A percentile compares a stretch with the other conserved stretches of the same genome.
These are phyloP conservation scores for Phanerochaete sordida DNA, from an alignment of 768 basidiomycete genomes.

Conservation along the genomic window DNA sequence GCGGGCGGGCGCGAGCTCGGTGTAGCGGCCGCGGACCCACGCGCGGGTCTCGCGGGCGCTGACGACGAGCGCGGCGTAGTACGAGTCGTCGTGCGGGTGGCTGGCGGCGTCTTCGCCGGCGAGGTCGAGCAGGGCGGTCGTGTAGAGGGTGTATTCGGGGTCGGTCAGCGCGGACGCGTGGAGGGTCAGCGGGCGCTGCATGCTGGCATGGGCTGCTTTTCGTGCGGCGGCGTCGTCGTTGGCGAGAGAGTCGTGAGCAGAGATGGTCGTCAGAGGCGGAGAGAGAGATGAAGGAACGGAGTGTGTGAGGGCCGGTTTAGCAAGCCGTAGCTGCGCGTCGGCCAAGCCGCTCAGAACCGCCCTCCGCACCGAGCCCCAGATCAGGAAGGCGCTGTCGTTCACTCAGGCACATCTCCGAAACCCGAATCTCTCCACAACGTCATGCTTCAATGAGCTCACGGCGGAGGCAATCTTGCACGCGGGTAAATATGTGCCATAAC, in stretches of 20 bases:
- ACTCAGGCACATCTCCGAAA: not conserved
- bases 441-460: too few relatives aligned
- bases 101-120: conserved; percentile 20
- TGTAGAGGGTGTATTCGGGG: conserved; percentile 67
- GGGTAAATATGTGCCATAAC: too few relatives aligned
- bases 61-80: conserved; percentile 51
- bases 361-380: not conserved
- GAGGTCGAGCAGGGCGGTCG: conserved; percentile 47
- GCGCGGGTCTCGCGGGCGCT: conserved; percentile 67
- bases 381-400: not conserved
- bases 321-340: not conserved
- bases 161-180: conserved; percentile 78
- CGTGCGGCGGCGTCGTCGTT: not conserved
- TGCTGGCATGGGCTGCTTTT: not conserved
- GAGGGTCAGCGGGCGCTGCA: conserved; percentile 56
- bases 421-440: too few relatives aligned
- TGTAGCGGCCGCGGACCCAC: conserved; percentile 72
- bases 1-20: conserved; percentile 42
- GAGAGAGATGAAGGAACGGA: not conserved
- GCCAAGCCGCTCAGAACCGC: not conserved
- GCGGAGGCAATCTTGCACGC: too few relatives aligned
- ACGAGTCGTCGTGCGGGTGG: conserved; percentile 33
- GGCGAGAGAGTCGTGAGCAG: not conserved
- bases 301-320: not conserved
- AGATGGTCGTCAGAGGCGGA: not conserved